phyloP scores from a whole-genome alignment of 306 rosid genomes.

The peach (Prunus persica) region Prunus_persica_NCBIv2 NC_034015.1:12594501-12595000 shows the following conservation, averaged over 20 bases:
- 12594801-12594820: slow-evolving; percentile 86
- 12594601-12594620: neutral
- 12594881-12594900: slow-evolving; percentile 76
- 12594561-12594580: neutral
- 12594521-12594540: neutral
- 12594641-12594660: neutral
- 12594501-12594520: neutral
- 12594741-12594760: slow-evolving; percentile 15
- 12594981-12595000: neutral
- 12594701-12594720: neutral
- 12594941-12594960: slow-evolving; percentile 23
- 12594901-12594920: slow-evolving; percentile 90
- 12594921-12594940: slow-evolving; percentile 90
- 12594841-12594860: slow-evolving; percentile 83
- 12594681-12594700: neutral
- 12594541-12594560: neutral
- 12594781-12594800: slow-evolving; percentile 83
- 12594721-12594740: neutral
- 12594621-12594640: neutral
- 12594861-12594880: slow-evolving; percentile 69
- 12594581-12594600: neutral
- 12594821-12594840: slow-evolving; percentile 90
- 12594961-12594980: neutral
- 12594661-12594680: neutral
- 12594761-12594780: slow-evolving; percentile 61